These are phyloP conservation scores for Helotiales sp. DNA, from an alignment of 2,329 filamentous ascomycete species.

Conservation along the genomic window DNA sequence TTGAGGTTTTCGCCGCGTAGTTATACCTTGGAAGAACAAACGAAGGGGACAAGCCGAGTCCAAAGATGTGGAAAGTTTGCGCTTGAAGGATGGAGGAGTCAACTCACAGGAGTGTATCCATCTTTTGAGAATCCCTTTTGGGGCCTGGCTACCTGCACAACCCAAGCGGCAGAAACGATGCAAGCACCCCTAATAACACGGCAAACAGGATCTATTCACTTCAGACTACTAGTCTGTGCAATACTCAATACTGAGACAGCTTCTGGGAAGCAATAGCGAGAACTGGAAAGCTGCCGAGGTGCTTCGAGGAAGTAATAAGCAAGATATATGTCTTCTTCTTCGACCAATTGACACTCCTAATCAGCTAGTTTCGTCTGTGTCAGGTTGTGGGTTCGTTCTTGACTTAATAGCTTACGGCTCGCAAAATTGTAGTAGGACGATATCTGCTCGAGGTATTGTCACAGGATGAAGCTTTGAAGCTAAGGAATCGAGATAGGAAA, in stretches of 20 bases:
- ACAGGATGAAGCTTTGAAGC: too few relatives aligned
- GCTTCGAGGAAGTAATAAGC: not conserved
- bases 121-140: constrained; percentile 23
- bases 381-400: not conserved
- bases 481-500: too few relatives aligned
- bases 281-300: not conserved
- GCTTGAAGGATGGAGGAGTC: not conserved
- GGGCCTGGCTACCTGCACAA: not conserved
- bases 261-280: not conserved
- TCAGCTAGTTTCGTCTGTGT: not conserved
- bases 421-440: not conserved
- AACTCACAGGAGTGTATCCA: constrained; percentile 51
- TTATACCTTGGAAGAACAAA: too few relatives aligned
- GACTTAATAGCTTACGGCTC: not conserved
- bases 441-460: not conserved
- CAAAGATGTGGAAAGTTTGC: not conserved
- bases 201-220: not conserved
- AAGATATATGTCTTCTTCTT: not conserved
- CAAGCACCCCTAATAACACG: not conserved
- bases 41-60: not conserved
- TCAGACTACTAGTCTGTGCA: not conserved
- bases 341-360: not conserved
- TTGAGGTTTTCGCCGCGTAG: not conserved
- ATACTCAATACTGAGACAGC: not conserved
- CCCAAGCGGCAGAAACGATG: not conserved